Percentiles rank a stretch among this genome's conserved stretches.
phyloP scores from a whole-genome alignment of 495 filamentous ascomycete genomes.

The Aspergillus carlsbadensis region DNA sequence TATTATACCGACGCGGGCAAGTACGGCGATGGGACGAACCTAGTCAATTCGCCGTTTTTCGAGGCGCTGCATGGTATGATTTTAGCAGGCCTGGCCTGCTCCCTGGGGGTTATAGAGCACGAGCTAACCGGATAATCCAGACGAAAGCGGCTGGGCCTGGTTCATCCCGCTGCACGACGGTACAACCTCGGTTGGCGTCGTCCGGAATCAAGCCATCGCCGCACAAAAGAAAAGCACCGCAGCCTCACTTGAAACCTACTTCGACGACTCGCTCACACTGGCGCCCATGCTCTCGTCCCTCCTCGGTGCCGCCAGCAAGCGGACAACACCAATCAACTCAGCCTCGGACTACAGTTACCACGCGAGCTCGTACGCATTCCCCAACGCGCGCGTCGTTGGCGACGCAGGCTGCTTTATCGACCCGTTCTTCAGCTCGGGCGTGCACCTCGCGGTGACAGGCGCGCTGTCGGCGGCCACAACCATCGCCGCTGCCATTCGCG shows the following conservation, averaged over 20 bases:
- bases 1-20: constrained; percentile 37
- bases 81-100: not conserved
- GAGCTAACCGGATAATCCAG: constrained; percentile 15
- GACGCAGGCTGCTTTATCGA: not conserved
- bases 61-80: constrained; percentile 35
- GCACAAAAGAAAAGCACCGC: constrained; percentile 14
- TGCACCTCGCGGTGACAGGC: not conserved
- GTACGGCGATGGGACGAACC: constrained; percentile 29
- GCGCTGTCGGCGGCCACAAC: not conserved
- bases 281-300: no score
- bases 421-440: not conserved
- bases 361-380: not conserved
- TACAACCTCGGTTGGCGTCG: constrained; percentile 41
- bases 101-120: not conserved
- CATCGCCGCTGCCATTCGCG: not conserved
- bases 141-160: constrained; percentile 46
- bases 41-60: constrained; percentile 36
- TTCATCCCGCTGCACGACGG: constrained; percentile 46
- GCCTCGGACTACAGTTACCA: not conserved
- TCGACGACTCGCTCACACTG: no score
- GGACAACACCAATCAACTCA: no score
- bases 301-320: no score
- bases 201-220: constrained; percentile 34
- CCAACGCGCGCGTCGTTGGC: not conserved
- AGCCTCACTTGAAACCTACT: no score